Base-by-base conservation (phyloP, 495 filamentous ascomycete species). In the Aspergillus egyptiacus region DNA sequence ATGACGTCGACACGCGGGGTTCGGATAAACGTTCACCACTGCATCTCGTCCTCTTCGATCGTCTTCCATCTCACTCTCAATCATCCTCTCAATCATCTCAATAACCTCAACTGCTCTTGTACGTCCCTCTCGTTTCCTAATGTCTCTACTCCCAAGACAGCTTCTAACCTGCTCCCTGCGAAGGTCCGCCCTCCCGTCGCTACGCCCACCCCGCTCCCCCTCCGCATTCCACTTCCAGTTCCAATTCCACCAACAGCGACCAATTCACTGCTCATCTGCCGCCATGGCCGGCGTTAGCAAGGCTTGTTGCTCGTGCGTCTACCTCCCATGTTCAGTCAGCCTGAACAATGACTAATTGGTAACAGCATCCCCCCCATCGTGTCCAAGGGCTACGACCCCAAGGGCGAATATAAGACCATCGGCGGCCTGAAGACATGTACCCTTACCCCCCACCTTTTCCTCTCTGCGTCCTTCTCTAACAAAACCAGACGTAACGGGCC, bases 381-480 rank as follows among this genome's bases (percentile, higher is more conserved):
- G 15, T 65, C 67, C 50, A 75, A 79, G 51, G 76, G 65, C 46
- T 85, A 84, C 65, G 59, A 74, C 49, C 59, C 71, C 53, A 84
- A 84, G 62, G 81, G 81, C 43, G 65, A 73, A 58, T 84, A 80
- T 59, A 74, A 79, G 56, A 77, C 72, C 33, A 67, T 82, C 62
- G 73, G 75, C 66, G 79, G 80, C 53, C 48, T 80, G 58, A 79
- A 82, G 66, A 82, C 78, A 37, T 85, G 80, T 84, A 64, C 17
- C 72, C 57, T 6, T 17, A 15, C 33, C 14, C 13, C 14, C 15
- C n/a, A 34, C 17, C 27, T 13, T 17, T 18, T 11, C 28, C 5
- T 0, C n/a, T 13, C 5, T 17, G 25, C 11, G 37, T 33, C 28
- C 20, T 37, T 5, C 4, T 17, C 53, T 60, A 48, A 63, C 38